Evolutionary conservation across 23 red algal species (phyloP).

Genomic region (Gracilaria gracilis): DNA sequence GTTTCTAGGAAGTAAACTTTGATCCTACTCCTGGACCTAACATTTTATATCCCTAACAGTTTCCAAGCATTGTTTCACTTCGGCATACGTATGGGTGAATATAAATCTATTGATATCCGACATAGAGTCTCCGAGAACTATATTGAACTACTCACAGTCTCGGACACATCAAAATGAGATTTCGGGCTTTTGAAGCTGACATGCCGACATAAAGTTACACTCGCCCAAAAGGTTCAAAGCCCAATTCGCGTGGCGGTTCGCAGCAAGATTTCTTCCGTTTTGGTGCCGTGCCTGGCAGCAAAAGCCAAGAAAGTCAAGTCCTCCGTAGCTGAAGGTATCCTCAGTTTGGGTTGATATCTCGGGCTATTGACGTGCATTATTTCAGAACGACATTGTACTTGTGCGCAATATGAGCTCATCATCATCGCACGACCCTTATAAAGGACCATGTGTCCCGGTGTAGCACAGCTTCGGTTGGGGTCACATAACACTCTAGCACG

Average conservation of each 20-base stretch:
- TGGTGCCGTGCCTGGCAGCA: conserved; percentile 30
- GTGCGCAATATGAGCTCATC: conserved; percentile 41
- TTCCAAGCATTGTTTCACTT: background rate
- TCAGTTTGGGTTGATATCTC: background rate
- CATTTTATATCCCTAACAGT: background rate
- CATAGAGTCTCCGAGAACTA: no score
- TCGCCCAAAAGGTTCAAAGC: no score
- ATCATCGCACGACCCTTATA: conserved; percentile 38
- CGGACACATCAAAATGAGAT: no score
- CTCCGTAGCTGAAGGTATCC: background rate
- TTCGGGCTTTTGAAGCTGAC: background rate
- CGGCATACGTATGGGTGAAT: no score
- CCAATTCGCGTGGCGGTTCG: conserved; percentile 5
- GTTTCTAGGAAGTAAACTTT: no score
- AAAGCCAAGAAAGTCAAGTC: conserved; percentile 13
- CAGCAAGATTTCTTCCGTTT: conserved; percentile 20
- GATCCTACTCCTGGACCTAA: background rate
- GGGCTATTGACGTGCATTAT: conserved; percentile 42
- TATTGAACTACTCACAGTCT: background rate
- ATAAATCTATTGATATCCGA: background rate
- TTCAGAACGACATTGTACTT: background rate
- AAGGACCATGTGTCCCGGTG: conserved; percentile 37
- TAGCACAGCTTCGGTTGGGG: conserved; percentile 18
- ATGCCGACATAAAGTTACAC: no score
- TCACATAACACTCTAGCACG: conserved; percentile 29